Conservation (phyloP, 2,329 filamentous ascomycete species). For the Zymoseptoria tritici region DNA sequence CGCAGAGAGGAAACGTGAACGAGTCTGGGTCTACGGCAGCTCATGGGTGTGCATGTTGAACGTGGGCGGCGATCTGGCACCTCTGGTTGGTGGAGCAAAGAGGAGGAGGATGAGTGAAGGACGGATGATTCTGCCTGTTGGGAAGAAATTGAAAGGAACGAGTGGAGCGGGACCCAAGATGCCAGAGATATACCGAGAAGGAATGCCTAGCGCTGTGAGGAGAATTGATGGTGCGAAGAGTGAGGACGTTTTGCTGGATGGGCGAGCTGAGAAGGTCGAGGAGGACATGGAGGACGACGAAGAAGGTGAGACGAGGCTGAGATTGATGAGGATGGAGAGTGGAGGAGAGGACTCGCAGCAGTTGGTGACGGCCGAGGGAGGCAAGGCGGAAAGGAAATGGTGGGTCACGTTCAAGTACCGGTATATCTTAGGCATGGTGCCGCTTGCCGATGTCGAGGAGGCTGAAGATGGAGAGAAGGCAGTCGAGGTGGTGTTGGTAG, state of each 20-base stretch:
- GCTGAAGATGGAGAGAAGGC: constrained; percentile 29
- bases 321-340: constrained; percentile 9
- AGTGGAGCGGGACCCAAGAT: constrained; percentile 51
- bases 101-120: constrained; percentile 23
- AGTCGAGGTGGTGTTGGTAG: constrained; percentile 78
- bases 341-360: constrained; percentile 7
- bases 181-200: constrained; percentile 27
- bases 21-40: constrained; percentile 81
- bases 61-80: constrained; percentile 58
- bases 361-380: constrained; percentile 9
- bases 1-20: constrained; percentile 35
- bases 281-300: constrained; percentile 30
- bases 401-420: constrained; percentile 93
- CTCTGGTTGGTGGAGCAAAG: constrained; percentile 1
- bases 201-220: constrained; percentile 24
- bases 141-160: constrained; percentile 36
- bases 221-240: constrained; percentile 25
- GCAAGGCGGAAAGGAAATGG: constrained; percentile 31
- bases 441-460: constrained; percentile 40
- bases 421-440: constrained; percentile 73
- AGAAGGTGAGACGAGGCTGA: constrained; percentile 13
- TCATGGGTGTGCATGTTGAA: constrained; percentile 92
- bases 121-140: constrained; percentile 1
- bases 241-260: constrained; percentile 16
- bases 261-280: constrained; percentile 33